Percentiles rank a stretch among this genome's conserved stretches.
Evolutionary conservation across 2,329 filamentous ascomycete species (phyloP).

Genomic region (Thielaviopsis populi): DNA sequence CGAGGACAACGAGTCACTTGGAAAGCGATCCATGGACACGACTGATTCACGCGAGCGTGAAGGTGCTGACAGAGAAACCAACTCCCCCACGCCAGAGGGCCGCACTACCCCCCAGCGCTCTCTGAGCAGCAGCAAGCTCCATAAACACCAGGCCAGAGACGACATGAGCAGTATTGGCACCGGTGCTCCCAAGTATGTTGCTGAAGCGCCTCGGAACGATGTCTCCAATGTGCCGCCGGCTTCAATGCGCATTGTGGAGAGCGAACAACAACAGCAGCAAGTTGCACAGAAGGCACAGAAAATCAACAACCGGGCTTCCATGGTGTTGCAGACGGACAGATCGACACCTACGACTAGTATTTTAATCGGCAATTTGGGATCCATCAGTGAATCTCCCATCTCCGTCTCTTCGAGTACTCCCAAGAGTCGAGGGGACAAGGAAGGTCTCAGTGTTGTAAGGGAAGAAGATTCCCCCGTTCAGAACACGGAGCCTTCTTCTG

Average conservation of each 20-base stretch:
- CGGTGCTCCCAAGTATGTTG: slow-evolving; percentile 14
- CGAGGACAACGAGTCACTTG: slow-evolving; percentile 43
- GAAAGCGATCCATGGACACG: slow-evolving; percentile 20
- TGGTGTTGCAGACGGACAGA: background rate
- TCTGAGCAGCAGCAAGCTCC: slow-evolving; percentile 44
- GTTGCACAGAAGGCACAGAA: slow-evolving; percentile 9
- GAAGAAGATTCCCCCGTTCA: slow-evolving; percentile 27
- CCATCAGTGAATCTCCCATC: slow-evolving; percentile 21
- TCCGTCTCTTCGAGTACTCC: slow-evolving; percentile 34
- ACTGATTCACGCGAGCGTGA: slow-evolving; percentile 11
- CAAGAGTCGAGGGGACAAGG: slow-evolving; percentile 49
- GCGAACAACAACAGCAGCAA: slow-evolving; percentile 31
- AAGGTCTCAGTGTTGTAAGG: slow-evolving; percentile 46
- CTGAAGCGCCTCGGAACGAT: slow-evolving; percentile 33
- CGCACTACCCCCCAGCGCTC: slow-evolving; percentile 34
- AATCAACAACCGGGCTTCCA: slow-evolving; percentile 10
- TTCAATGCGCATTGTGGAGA: slow-evolving; percentile 44
- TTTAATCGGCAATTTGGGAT: background rate
- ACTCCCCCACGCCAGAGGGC: slow-evolving; percentile 27
- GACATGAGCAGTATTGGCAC: slow-evolving; percentile 30
- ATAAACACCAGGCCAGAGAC: slow-evolving; percentile 45
- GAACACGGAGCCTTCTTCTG: slow-evolving; percentile 5
- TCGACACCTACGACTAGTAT: background rate
- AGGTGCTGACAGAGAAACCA: background rate
- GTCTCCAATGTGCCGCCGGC: slow-evolving; percentile 41